Percentiles rank a stretch among this genome's conserved stretches.
Evolutionary conservation across 495 filamentous ascomycete species (phyloP).

Genomic region (Physcia stellaris): DNA sequence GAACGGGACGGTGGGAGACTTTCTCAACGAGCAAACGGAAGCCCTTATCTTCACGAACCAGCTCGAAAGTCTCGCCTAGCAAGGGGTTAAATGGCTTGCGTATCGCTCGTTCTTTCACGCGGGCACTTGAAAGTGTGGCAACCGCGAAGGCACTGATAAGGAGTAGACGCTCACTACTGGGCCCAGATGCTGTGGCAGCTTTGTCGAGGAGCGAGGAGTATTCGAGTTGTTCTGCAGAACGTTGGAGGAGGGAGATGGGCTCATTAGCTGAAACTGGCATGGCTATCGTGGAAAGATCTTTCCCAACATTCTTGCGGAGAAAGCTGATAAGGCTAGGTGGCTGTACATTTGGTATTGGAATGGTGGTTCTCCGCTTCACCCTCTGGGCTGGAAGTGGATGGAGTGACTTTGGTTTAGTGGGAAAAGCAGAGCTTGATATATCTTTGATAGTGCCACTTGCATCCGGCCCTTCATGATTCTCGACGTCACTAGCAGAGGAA

Average conservation of each 20-base stretch:
- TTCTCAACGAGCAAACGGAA: conserved; percentile 90
- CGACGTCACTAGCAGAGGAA: conserved; percentile 44
- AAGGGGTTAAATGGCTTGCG: conserved; percentile 98
- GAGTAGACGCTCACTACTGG: conserved; percentile 56
- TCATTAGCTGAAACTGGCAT: conserved; percentile 98
- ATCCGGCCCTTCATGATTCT: conserved; percentile 24
- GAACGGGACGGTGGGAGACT: conserved; percentile 79
- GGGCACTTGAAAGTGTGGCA: conserved; percentile 61
- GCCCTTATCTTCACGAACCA: conserved; percentile 76
- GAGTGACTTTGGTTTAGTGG: conserved; percentile 57
- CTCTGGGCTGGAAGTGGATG: conserved; percentile 59
- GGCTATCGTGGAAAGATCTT: conserved; percentile 86
- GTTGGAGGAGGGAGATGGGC: conserved; percentile 75
- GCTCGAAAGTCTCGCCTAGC: conserved; percentile 89
- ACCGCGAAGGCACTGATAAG: conserved; percentile 85
- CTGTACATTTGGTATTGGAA: conserved; percentile 55
- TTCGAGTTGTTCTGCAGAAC: conserved; percentile 76
- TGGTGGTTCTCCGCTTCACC: conserved; percentile 53
- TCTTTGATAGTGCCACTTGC: conserved; percentile 13
- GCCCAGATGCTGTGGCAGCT: conserved; percentile 42
- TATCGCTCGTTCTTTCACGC: conserved; percentile 79
- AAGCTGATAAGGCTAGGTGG: conserved; percentile 89
- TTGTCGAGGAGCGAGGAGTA: conserved; percentile 74
- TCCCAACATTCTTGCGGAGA: conserved; percentile 93
- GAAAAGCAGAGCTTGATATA: conserved; percentile 46